phyloP scores from a whole-genome alignment of 805 yeast genomes.

The Candida pseudofarinosa region DNA sequence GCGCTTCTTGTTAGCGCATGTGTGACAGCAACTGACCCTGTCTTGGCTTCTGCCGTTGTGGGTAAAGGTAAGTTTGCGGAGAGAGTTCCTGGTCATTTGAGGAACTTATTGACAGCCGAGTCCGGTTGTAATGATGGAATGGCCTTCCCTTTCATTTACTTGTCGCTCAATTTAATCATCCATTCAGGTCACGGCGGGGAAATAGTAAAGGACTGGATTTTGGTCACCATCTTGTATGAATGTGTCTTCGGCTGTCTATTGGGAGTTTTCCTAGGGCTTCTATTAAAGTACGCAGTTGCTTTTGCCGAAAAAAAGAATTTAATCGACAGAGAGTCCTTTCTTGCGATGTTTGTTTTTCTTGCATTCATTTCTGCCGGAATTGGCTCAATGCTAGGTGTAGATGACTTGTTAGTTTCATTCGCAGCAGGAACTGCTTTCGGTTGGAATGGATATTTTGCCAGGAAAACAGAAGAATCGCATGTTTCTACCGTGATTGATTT shows the following conservation, averaged over 20 bases:
- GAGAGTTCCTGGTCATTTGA: constrained; percentile 88
- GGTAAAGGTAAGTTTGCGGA: constrained; percentile 91
- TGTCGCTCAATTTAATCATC: constrained; percentile 65
- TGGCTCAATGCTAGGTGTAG: constrained; percentile 84
- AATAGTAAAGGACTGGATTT: constrained; percentile 77
- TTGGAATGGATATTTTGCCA: constrained; percentile 90
- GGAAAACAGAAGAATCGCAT: constrained; percentile 77
- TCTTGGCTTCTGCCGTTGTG: constrained; percentile 90
- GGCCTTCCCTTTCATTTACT: constrained; percentile 86
- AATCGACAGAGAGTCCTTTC: constrained; percentile 84
- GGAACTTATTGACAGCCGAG: constrained; percentile 79
- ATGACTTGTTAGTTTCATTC: constrained; percentile 83
- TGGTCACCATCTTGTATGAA: constrained; percentile 73
- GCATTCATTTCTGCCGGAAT: constrained; percentile 85
- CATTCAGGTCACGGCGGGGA: constrained; percentile 61
- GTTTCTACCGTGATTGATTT: constrained; percentile 89
- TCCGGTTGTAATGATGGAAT: constrained; percentile 92
- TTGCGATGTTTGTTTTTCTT: constrained; percentile 77
- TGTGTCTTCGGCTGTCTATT: constrained; percentile 74
- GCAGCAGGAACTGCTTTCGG: constrained; percentile 92
- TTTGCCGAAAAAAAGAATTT: constrained; percentile 66
- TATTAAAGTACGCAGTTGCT: constrained; percentile 65
- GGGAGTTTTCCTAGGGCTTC: constrained; percentile 70
- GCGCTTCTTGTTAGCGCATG: constrained; percentile 79
- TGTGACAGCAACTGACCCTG: constrained; percentile 94